Evolutionary conservation across 2,329 filamentous ascomycete species (phyloP), one percentile per base, ranked within the genome.

Genomic region (Colletotrichum somersetense): DNA sequence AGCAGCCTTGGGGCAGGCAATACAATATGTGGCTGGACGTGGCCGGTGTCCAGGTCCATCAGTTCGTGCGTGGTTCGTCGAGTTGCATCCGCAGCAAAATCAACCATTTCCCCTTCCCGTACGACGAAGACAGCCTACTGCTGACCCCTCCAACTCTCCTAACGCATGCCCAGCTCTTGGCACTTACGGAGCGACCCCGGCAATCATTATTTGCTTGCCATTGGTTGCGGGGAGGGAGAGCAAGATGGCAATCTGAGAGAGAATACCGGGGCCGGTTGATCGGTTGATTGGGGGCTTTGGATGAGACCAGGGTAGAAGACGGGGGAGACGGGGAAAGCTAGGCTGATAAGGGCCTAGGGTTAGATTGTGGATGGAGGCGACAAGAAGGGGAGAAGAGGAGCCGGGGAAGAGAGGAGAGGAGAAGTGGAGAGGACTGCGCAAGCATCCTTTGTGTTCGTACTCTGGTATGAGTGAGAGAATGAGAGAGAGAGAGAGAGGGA

Each of bases 111-210:
- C n/a, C 26, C 33, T 58, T 59, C 48, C 65, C 53, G 46, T 69
- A 50, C 66, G 66, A 61, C 66, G 0, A 30, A 30, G 30, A 30
- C 66, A 53, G 56, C 10, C 50, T 30, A 63, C 38, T 62, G 35
- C 64, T 58, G 10, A 10, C 62, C 33, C 48, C 38, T 8, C 56
- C 56, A 14, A 56, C 30, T 57, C 52, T 58, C 38, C 64, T n/a
- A 52, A 68, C 33, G 68, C 44, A 66, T 48, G 65, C 65, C 69
- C 42, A 71, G 52, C 23, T 52, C 69, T 71, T 71, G 69, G 69
- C 69, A 63, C 42, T 33, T 46, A n/a, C 40, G 35, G 52, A 53
- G 30, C 53, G 52, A 68, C 23, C 38, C 58, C 65, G 12, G 46
- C n/a, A 30, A 20, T 23, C 5, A 11, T 68, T 33, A 33, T 52